These are phyloP conservation scores for Naganishia sp. DNA, from an alignment of 1,284 basidiomycete species.

Conservation along the genomic window DNA sequence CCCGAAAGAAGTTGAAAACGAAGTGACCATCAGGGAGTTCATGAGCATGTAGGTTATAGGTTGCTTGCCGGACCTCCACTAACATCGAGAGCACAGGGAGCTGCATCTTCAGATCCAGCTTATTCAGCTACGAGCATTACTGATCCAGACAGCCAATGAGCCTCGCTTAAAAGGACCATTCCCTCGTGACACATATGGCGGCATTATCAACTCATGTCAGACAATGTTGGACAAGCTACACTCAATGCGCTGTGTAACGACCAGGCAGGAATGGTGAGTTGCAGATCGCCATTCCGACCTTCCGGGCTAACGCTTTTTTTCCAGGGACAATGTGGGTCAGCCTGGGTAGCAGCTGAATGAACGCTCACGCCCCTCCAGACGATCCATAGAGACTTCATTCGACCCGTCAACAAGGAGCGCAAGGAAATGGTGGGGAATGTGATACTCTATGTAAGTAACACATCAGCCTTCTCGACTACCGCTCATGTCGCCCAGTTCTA, in stretches of 20 bases:
- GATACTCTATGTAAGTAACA: conserved; percentile 65
- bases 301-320: background rate
- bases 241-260: conserved; percentile 92
- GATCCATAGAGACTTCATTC: conserved; percentile 76
- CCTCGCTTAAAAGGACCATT: conserved; percentile 93
- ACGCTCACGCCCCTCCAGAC: background rate
- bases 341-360: conserved; percentile 48
- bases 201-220: conserved; percentile 81
- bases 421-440: conserved; percentile 90
- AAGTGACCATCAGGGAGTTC: conserved; percentile 67
- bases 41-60: conserved; percentile 74
- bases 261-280: conserved; percentile 83
- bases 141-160: conserved; percentile 87
- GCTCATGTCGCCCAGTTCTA: conserved; percentile 62
- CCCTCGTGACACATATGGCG: conserved; percentile 75
- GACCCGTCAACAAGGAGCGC: conserved; percentile 81
- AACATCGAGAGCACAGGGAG: conserved; percentile 64
- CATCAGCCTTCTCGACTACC: background rate
- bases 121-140: conserved; percentile 74
- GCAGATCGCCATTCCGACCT: background rate
- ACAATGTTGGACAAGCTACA: conserved; percentile 86
- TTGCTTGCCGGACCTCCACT: conserved; percentile 5
- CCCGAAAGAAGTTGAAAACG: conserved; percentile 4
- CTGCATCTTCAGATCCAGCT: conserved; percentile 87
- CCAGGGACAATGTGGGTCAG: conserved; percentile 40